phyloP scores from a whole-genome alignment of 345 rosid species.

The Arabidopsis arenosa region DNA sequence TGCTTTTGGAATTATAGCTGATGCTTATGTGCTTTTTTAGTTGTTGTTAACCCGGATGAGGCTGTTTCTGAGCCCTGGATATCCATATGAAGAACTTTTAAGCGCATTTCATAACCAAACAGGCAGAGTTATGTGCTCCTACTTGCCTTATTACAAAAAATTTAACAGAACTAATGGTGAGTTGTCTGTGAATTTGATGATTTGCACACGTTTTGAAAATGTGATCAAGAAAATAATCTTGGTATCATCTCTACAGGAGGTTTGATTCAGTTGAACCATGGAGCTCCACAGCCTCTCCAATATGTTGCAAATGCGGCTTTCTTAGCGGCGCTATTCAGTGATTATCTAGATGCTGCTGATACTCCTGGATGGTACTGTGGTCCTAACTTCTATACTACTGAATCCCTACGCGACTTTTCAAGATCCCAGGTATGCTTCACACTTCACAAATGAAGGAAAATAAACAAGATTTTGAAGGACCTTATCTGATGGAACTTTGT shows the following conservation, averaged over 20 bases:
- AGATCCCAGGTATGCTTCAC: conserved; percentile 52
- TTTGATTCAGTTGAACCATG: conserved; percentile 82
- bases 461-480: conserved; percentile 5
- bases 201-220: too few species aligned
- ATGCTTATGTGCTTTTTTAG: conserved; percentile 46
- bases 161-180: conserved; percentile 70
- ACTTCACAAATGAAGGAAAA: neutral
- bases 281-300: conserved; percentile 92
- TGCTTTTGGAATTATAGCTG: neutral
- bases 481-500: neutral
- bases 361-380: conserved; percentile 98
- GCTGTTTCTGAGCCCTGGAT: conserved; percentile 88
- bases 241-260: conserved; percentile 59
- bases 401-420: conserved; percentile 71
- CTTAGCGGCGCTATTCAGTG: conserved; percentile 74
- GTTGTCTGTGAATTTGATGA: neutral
- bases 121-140: conserved; percentile 78
- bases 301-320: conserved; percentile 90
- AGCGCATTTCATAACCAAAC: conserved; percentile 84
- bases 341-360: conserved; percentile 89
- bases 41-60: conserved; percentile 78
- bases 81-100: conserved; percentile 89
- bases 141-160: conserved; percentile 58
- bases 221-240: neutral
- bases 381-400: conserved; percentile 69